Percentiles rank a stretch among this genome's conserved stretches.
Conservation (phyloP, 108 stramenopile species). For the Discostella pseudostelligera region DNA sequence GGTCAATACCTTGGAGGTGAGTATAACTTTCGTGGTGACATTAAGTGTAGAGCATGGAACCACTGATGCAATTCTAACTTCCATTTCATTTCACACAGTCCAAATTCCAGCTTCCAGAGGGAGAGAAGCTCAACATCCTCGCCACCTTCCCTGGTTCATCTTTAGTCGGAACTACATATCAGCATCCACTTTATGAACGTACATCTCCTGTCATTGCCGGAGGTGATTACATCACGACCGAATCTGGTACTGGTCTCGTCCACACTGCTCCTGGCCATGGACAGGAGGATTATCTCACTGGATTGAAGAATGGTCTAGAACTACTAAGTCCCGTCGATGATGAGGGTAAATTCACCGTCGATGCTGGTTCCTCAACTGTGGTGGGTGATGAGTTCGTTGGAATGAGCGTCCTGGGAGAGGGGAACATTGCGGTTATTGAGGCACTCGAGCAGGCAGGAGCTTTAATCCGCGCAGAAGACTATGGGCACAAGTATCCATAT, state of each 20-base stretch:
- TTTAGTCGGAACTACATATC: constrained; percentile 78
- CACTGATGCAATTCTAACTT: neutral
- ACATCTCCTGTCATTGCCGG: constrained; percentile 84
- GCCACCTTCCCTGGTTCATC: constrained; percentile 60
- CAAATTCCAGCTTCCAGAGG: constrained; percentile 74
- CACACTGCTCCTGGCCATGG: constrained; percentile 99
- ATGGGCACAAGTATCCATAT: constrained; percentile 98
- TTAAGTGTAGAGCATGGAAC: neutral
- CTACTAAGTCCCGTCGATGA: constrained; percentile 92
- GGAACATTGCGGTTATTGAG: constrained; percentile 86
- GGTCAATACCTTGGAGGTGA: constrained; percentile 65
- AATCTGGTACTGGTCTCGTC: constrained; percentile 97
- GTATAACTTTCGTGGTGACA: constrained; percentile 9
- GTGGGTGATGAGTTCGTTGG: constrained; percentile 77
- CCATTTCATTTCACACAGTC: constrained; percentile 33
- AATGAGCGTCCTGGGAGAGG: constrained; percentile 82
- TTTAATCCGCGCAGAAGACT: constrained; percentile 84
- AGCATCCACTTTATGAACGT: constrained; percentile 84
- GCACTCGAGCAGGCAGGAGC: constrained; percentile 78
- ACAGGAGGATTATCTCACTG: constrained; percentile 96
- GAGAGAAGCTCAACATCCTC: constrained; percentile 61
- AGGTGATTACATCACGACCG: constrained; percentile 98
- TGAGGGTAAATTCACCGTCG: constrained; percentile 89
- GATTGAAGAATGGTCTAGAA: constrained; percentile 81
- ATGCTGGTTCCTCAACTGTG: constrained; percentile 73